Conservation (phyloP, 192 early-diverging fungal species). For the Umbelopsis sp. region DNA sequence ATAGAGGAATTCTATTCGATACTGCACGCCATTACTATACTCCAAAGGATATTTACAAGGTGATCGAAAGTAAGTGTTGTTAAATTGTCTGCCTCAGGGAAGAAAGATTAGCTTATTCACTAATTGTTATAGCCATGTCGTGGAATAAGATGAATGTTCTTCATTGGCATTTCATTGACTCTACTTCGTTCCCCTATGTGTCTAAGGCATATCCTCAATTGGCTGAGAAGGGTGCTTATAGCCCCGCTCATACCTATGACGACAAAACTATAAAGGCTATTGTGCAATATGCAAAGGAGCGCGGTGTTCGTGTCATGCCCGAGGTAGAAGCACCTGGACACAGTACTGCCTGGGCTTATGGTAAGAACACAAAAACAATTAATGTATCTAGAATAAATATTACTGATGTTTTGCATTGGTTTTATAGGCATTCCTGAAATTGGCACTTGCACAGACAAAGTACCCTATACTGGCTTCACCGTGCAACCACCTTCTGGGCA, state of each 20-base stretch:
- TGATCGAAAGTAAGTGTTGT: conserved; percentile 31
- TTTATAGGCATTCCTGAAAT: conserved; percentile 38
- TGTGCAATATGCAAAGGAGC: conserved; percentile 52
- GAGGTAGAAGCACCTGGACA: conserved; percentile 64
- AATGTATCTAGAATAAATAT: neutral
- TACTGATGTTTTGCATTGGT: neutral
- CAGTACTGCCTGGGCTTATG: conserved; percentile 41
- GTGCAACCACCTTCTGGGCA: conserved; percentile 60
- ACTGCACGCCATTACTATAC: conserved; percentile 40
- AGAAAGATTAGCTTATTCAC: neutral
- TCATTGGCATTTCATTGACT: conserved; percentile 41
- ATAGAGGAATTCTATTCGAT: conserved; percentile 41
- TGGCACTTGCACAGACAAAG: conserved; percentile 33
- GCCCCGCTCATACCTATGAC: conserved; percentile 44
- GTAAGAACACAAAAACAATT: neutral
- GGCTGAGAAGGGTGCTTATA: conserved; percentile 41
- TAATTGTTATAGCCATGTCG: conserved; percentile 22
- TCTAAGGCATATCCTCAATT: conserved; percentile 38
- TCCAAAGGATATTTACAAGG: conserved; percentile 29
- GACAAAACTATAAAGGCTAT: conserved; percentile 45
- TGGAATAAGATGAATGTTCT: conserved; percentile 44
- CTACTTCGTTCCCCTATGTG: conserved; percentile 37
- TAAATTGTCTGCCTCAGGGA: neutral
- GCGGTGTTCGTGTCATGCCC: conserved; percentile 60
- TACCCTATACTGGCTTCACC: conserved; percentile 36